Evolutionary conservation across 2,329 filamentous ascomycete species (phyloP).

Genomic region (Dactylellina parvicollis): DNA sequence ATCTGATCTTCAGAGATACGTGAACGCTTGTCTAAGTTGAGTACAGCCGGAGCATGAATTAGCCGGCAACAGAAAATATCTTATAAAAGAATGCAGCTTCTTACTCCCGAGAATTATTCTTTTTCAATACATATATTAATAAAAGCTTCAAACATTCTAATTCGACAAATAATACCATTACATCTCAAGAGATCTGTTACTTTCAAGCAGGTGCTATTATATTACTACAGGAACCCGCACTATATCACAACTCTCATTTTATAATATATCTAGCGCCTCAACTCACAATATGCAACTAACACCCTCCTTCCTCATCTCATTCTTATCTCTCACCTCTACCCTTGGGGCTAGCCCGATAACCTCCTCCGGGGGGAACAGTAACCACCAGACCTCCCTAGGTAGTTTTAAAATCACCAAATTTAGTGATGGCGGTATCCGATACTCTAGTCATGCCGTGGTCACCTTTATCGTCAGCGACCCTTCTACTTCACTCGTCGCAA

Average conservation of each 20-base stretch:
- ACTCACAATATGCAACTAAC: constrained; percentile 24
- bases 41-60: too few species aligned
- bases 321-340: constrained; percentile 24
- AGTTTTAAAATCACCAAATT: constrained; percentile 28
- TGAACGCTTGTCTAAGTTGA: too few species aligned
- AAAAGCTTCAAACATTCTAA: too few species aligned
- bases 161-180: too few species aligned
- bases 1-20: too few species aligned
- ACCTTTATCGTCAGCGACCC: constrained; percentile 20
- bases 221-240: background rate
- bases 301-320: background rate
- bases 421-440: constrained; percentile 29
- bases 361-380: background rate
- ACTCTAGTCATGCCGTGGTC: constrained; percentile 19
- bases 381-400: background rate
- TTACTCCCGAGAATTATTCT: too few species aligned
- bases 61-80: too few species aligned
- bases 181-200: too few species aligned
- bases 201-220: background rate
- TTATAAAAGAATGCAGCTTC: too few species aligned
- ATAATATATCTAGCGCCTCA: background rate
- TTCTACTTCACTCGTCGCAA: constrained; percentile 4
- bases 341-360: constrained; percentile 30
- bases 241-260: background rate
- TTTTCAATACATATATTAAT: too few species aligned